These are phyloP conservation scores for Adansonia grandidieri DNA, from an alignment of 441 rosid species.

Conservation along the genomic window DNA sequence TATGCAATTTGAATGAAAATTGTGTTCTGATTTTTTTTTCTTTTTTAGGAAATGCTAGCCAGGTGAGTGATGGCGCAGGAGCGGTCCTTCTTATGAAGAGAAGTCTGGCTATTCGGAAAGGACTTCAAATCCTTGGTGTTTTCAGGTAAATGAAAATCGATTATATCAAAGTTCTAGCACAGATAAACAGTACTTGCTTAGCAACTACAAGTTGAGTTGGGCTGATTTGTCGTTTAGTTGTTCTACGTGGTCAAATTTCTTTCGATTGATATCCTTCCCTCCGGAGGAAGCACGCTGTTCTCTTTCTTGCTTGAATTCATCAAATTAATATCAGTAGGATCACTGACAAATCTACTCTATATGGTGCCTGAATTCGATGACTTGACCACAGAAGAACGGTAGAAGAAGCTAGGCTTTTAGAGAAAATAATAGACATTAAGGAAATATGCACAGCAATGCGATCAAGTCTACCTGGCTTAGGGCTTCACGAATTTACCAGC, in stretches of 20 bases:
- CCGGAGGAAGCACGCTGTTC: neutral
- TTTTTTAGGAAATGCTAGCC: constrained; percentile 68
- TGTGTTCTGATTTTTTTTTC: constrained; percentile 25
- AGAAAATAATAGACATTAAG: neutral
- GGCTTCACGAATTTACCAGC: neutral
- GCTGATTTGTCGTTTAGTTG: constrained; percentile 1
- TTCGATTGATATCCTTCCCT: neutral
- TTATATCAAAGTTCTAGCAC: neutral
- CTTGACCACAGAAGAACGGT: neutral
- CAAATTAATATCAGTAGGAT: neutral
- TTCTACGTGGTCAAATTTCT: neutral
- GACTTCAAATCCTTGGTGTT: constrained; percentile 71
- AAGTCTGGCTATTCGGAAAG: constrained; percentile 61
- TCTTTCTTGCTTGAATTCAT: neutral
- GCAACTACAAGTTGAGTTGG: neutral
- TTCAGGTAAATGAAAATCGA: constrained; percentile 49
- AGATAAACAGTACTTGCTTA: neutral
- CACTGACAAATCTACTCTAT: neutral
- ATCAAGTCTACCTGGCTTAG: neutral
- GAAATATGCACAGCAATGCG: neutral
- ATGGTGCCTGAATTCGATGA: neutral
- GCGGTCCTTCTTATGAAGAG: constrained; percentile 82
- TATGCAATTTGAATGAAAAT: constrained; percentile 9
- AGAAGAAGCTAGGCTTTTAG: neutral
- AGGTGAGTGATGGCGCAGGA: constrained; percentile 82